Evolutionary conservation across 2,329 filamentous ascomycete species (phyloP).

Genomic region (Helotiales sp.): DNA sequence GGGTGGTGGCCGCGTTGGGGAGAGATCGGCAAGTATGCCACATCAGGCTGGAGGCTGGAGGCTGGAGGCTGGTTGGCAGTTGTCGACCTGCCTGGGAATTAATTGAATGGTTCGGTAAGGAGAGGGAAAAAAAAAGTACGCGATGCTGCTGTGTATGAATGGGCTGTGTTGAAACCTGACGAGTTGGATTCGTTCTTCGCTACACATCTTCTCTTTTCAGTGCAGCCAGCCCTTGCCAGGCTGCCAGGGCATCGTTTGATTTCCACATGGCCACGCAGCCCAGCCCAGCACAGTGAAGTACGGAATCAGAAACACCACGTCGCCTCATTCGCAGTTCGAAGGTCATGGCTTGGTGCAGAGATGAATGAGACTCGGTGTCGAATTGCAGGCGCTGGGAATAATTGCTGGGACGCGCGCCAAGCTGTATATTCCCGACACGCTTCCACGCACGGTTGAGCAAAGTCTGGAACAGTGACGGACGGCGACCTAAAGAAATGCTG

Average conservation of each 20-base stretch:
- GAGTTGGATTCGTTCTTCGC: neutral
- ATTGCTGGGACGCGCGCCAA: neutral
- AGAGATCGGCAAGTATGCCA: constrained; percentile 2
- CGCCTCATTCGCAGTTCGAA: neutral
- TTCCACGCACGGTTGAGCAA: neutral
- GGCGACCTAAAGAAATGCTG: constrained; percentile 4
- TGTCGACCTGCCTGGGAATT: too few species aligned
- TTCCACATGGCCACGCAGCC: neutral
- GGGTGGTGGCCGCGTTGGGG: neutral
- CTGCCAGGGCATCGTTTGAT: neutral
- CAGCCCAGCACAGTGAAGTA: neutral
- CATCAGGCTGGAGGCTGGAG: neutral
- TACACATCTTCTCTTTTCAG: neutral
- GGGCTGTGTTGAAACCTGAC: constrained; percentile 12
- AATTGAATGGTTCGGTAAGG: neutral
- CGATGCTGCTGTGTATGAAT: neutral
- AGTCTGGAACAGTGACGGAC: neutral
- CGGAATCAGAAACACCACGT: neutral
- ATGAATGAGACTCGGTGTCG: neutral
- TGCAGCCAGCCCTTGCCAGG: neutral
- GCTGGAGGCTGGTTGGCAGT: too few species aligned
- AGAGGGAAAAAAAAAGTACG: neutral
- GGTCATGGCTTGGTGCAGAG: neutral
- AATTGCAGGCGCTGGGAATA: neutral
- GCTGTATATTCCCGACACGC: neutral